Base-by-base conservation (phyloP, 1,284 basidiomycete species). In the Leccinum colubrinum region DNA sequence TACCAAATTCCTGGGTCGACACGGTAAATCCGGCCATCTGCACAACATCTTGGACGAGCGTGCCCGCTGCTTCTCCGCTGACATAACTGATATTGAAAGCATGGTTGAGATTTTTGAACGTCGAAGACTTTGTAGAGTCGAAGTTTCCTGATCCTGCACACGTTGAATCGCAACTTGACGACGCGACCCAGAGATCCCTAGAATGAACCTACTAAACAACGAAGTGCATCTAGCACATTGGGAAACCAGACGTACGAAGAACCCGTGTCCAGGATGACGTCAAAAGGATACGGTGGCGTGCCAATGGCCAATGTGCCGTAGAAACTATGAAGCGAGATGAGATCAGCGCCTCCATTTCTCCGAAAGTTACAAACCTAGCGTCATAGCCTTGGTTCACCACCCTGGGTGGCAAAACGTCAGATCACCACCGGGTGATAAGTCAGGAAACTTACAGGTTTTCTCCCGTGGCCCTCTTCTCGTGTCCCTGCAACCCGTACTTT, bases 1-100 rank as follows among this genome's bases (percentile, higher is more conserved):
- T 30, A 30, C 80, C 79, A 59, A 83, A 80, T n/a, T 68, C 70
- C 63, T 83, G 81, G 41, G 72, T 68, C 22, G 69, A 56, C 17
- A 84, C 75, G 4, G 74, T 74, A 66, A 81, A 84, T 15, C 83
- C 83, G 3, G 76, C 84, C 25, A 86, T 78, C 30, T 78, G 71
- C 48, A 86, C 80, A 3, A 74, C 76, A 64, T 90, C 87, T 17
- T 74, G 67, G 0, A 74, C 83, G 30, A 87, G 73, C 1, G 68
- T 69, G 4, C 87, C 88, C 1, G 66, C 66, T 0, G 83, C 86
- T 6, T 77, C 68, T 4, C 86, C 87, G 27, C 77, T 81, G 12
- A 85, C 86, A 66, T 90, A 90, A 2, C 77, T 78, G 60, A 88
- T 81, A 5, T 70, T 59, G 70, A 88, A 87, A 1, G 69, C 33